Percentiles rank a stretch among this genome's conserved stretches.
Conservation (phyloP, 176 grass and related monocot genomes). For the Musa schizocarpa region DNA sequence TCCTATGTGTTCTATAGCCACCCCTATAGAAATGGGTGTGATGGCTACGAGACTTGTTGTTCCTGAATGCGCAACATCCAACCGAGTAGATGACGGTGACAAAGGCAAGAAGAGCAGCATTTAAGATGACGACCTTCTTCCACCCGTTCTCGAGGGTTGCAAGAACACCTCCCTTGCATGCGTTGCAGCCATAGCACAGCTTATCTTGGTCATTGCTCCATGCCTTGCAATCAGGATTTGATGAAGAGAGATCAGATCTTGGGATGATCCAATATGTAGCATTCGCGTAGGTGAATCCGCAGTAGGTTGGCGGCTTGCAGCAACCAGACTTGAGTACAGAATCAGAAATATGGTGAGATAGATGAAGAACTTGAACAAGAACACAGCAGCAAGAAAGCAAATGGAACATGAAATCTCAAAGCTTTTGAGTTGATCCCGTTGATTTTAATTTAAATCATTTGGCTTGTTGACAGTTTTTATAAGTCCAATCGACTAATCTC, state of each 20-base stretch:
- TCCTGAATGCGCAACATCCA: conserved; percentile 2
- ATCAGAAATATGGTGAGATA: background rate
- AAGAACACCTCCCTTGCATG: conserved; percentile 4
- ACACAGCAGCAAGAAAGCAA: too few relatives aligned
- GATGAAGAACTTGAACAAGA: too few relatives aligned
- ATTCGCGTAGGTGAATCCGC: background rate
- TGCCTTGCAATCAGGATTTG: background rate
- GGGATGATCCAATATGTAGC: background rate
- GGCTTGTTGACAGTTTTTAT: too few relatives aligned
- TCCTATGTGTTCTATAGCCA: too few relatives aligned
- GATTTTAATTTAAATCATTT: too few relatives aligned
- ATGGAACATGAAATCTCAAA: too few relatives aligned
- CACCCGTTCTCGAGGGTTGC: background rate
- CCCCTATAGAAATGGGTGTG: background rate
- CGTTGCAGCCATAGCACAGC: background rate
- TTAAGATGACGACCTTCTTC: conserved; percentile 1
- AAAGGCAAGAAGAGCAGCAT: background rate
- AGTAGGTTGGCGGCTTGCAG: background rate
- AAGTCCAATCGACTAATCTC: too few relatives aligned
- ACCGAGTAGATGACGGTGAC: background rate
- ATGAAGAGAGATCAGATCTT: background rate
- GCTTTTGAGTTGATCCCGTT: too few relatives aligned
- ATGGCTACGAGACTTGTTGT: background rate
- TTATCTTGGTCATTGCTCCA: conserved; percentile 4
- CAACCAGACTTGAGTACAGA: background rate